Evolutionary conservation across 208 protist genomes (phyloP), one percentile per base, ranked within the genome.

Genomic region (Trypanosoma avium): DNA sequence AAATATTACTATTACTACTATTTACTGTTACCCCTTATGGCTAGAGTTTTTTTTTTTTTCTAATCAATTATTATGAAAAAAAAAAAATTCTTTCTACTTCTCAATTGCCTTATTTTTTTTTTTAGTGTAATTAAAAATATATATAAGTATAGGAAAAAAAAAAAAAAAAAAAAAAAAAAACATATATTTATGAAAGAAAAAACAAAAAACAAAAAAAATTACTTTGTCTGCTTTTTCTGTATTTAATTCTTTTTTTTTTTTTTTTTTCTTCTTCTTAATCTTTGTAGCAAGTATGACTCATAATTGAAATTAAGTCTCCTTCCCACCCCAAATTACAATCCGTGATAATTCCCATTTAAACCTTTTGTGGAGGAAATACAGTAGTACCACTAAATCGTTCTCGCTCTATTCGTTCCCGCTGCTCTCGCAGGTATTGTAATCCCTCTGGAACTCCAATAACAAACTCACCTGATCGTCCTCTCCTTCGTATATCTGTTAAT

Each of bases 361-460:
- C 40, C 27, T 82, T 67, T 49, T 91, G 85, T 8, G 90, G 90
- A 0, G 90, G 90, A 65, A 96, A 96, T 15, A 96, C 77, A 3
- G 61, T 55, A 2, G 74, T 58, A 36, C 77, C 81, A 22, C 66
- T 48, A 74, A 93, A 96, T 2, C 80, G 79, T 61, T 94, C 84
- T 8, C 87, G 70, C 75, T 96, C 85, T 5, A 96, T 70, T 24
- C 63, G 65, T 56, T 84, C 82, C 2, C 90, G 82, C 66, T 94
- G 82, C 61, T 90, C 81, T 3, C 86, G 80, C 46, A 96, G 73
- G 58, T 86, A 72, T 52, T 74, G 74, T 40, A 96, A 79, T 0
- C 87, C 86, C 66, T 96, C 87, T 2, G 90, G 90, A n/a, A 96
- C 90, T 0, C 90, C 90, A 45, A 96, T 69, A 24, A 96, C 87